Conservation (phyloP, 2,329 filamentous ascomycete genomes). For the Alternaria dauci region DNA sequence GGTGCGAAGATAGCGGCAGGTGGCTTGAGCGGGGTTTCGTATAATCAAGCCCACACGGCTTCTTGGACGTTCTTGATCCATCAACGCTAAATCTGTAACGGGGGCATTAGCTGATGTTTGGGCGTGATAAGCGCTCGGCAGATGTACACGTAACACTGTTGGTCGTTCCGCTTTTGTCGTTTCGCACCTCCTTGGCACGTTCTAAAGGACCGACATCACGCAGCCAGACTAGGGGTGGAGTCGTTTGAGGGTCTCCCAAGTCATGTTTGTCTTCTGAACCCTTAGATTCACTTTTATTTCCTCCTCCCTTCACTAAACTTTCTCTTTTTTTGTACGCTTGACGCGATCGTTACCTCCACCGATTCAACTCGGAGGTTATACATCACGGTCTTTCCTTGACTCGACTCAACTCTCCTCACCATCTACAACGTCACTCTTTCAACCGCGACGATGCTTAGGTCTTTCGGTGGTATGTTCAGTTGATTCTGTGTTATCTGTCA, state of each 20-base stretch:
- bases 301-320: background rate
- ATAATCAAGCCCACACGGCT: background rate
- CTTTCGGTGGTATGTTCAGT: slow-evolving; percentile 29
- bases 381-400: slow-evolving; percentile 4
- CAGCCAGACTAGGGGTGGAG: background rate
- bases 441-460: slow-evolving; percentile 27
- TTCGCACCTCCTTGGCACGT: slow-evolving; percentile 16
- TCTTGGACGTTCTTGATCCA: background rate
- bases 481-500: background rate
- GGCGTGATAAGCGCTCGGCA: slow-evolving; percentile 12
- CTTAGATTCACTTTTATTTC: background rate
- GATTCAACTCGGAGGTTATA: slow-evolving; percentile 24
- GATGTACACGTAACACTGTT: slow-evolving; percentile 15
- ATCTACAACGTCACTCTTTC: slow-evolving; percentile 5
- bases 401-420: slow-evolving; percentile 6
- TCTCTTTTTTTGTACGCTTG: slow-evolving; percentile 7
- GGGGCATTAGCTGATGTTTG: background rate
- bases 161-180: slow-evolving; percentile 13
- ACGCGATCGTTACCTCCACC: slow-evolving; percentile 11
- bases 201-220: slow-evolving; percentile 9
- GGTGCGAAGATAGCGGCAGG: slow-evolving; percentile 10
- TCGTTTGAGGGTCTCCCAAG: slow-evolving; percentile 8
- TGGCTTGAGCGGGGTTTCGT: slow-evolving; percentile 8
- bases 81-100: slow-evolving; percentile 7
- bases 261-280: background rate